Evolutionary conservation across 495 filamentous ascomycete species (phyloP).

Genomic region (Penicillium silybi): DNA sequence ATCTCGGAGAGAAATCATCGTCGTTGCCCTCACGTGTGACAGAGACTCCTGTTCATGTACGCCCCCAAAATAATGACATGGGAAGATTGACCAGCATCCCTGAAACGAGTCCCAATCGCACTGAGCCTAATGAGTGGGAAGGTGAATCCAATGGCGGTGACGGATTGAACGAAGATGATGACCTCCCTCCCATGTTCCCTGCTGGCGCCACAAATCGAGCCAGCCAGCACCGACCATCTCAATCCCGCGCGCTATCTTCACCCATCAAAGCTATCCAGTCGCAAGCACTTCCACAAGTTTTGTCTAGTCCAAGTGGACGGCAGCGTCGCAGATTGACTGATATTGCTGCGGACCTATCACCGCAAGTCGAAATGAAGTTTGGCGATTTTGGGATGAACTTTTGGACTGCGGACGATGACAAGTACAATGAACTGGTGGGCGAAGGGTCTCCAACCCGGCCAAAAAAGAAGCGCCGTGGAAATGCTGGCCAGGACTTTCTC

Average conservation of each 20-base stretch:
- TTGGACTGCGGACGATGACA: constrained; percentile 40
- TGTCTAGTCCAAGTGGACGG: constrained; percentile 41
- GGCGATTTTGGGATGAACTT: constrained; percentile 40
- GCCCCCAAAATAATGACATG: constrained; percentile 25
- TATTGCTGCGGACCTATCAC: constrained; percentile 44
- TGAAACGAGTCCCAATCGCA: constrained; percentile 38
- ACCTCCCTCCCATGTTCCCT: constrained; percentile 36
- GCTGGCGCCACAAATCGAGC: constrained; percentile 12
- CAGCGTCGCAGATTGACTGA: constrained; percentile 43
- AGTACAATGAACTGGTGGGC: constrained; percentile 34
- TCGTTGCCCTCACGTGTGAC: constrained; percentile 41
- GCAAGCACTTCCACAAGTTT: constrained; percentile 23
- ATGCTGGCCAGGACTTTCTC: constrained; percentile 27
- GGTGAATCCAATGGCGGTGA: constrained; percentile 25
- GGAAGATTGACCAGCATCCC: constrained; percentile 35
- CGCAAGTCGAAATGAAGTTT: constrained; percentile 30
- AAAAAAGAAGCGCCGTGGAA: constrained; percentile 39
- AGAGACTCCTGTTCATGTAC: constrained; percentile 37
- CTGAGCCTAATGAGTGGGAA: constrained; percentile 24
- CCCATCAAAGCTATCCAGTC: constrained; percentile 30
- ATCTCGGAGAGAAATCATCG: constrained; percentile 28
- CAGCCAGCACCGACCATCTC: constrained; percentile 21
- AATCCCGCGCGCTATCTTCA: constrained; percentile 25
- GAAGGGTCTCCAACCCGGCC: constrained; percentile 35
- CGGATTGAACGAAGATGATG: constrained; percentile 40